These are phyloP conservation scores for Myxozyma vanderwaltii DNA, from an alignment of 805 yeast genomes.

Conservation along the genomic window DNA sequence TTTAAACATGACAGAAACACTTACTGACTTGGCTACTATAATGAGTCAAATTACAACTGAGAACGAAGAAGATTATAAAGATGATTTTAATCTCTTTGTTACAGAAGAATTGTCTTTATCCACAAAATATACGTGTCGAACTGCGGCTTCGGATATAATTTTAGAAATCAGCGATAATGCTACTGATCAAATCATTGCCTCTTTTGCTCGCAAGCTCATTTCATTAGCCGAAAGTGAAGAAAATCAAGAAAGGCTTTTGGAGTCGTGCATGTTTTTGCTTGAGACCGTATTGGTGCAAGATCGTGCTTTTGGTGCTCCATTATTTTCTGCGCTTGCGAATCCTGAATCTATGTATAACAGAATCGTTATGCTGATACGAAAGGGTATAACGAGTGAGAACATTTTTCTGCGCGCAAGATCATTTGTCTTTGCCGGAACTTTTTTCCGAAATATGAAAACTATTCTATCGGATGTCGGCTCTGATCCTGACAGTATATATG, in stretches of 20 bases:
- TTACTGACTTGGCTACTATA: slow-evolving; percentile 39
- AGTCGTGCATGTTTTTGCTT: slow-evolving; percentile 19
- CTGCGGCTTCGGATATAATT: slow-evolving; percentile 56
- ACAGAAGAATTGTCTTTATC: slow-evolving; percentile 74
- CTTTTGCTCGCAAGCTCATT: background rate
- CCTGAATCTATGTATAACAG: background rate
- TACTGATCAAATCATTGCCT: slow-evolving; percentile 5
- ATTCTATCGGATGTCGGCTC: background rate
- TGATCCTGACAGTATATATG: slow-evolving; percentile 11
- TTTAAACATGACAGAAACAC: background rate
- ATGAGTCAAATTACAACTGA: slow-evolving; percentile 48
- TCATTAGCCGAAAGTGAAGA: background rate
- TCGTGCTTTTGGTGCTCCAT: slow-evolving; percentile 11
- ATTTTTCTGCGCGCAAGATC: slow-evolving; percentile 31
- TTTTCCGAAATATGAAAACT: slow-evolving; percentile 18
- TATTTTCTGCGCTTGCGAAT: background rate
- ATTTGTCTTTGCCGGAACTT: slow-evolving; percentile 27
- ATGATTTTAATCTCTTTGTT: slow-evolving; percentile 69
- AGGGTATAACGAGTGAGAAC: slow-evolving; percentile 3
- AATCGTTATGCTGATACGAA: background rate
- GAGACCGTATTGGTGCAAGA: slow-evolving; percentile 29
- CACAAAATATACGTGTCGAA: slow-evolving; percentile 58
- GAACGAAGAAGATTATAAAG: slow-evolving; percentile 51
- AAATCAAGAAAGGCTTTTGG: slow-evolving; percentile 3
- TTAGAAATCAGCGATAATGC: slow-evolving; percentile 8